Evolutionary conservation across 768 basidiomycete species (phyloP), one percentile per base, ranked within the genome.

Genomic region (Filobasidium wieringae): DNA sequence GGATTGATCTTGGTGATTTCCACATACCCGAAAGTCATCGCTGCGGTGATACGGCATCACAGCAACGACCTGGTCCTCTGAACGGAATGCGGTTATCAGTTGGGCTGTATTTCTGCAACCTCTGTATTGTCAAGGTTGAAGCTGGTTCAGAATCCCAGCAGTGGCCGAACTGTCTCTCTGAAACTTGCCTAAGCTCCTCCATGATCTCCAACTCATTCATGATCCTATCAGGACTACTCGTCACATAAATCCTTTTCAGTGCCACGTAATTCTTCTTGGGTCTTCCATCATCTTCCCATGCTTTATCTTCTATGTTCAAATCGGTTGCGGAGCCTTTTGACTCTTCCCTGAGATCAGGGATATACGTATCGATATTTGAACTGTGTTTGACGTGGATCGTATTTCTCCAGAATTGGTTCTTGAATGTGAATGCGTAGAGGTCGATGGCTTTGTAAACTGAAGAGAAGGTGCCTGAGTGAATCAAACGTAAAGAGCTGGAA

Each of bases 401-500:
- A 2, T 34, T 63, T 11, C 63, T 80, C 83, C 83, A 88, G 53
- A 64, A 63, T 49, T 67, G 63, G 61, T 86, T 85, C 50, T 79
- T 75, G 51, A 66, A 64, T 9, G 51, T 45, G 64, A 88, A 81
- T 66, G 86, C 81, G 58, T 79, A 75, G 15, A 86, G 66, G 72
- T 99, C 95, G 62, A 92, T 73, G 0, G 92, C 95, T 67, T 97
- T 95, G 80, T 96, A 99, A n/a, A 99, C 95, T 9, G 91, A 91
- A 0, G 93, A 96, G 76, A 99, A 99, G 1, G 93, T 99, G 15
- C 93, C 93, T 79, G 49, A 24, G 12, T 0, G 3, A 19, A n/a
- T 1, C 11, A 26, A 22, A 36, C 7, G 51, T 54, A 7, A 54
- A 39, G 36, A 37, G 9, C n/a, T n/a, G 22, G 36, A 7, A 11